Conservation (phyloP, 1,284 basidiomycete genomes). For the Cutaneotrichosporon cutaneum region DNA sequence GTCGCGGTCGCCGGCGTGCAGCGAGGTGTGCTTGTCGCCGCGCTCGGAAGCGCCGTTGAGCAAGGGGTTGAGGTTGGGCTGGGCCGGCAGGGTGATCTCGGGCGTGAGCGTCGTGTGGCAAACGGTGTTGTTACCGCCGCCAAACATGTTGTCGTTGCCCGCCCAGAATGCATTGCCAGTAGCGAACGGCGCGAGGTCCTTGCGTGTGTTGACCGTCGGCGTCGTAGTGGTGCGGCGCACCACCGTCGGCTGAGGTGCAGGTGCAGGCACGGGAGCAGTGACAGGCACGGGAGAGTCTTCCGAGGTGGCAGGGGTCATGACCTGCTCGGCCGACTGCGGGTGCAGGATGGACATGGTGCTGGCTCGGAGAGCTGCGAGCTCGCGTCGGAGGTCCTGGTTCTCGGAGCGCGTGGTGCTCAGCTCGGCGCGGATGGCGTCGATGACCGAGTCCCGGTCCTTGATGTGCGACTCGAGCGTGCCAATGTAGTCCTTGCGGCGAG, state of each 20-base stretch:
- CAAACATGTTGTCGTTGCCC: constrained; percentile 49
- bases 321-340: constrained; percentile 43
- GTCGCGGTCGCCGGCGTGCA: constrained; percentile 43
- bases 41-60: constrained; percentile 56
- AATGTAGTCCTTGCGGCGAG: constrained; percentile 93
- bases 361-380: constrained; percentile 79
- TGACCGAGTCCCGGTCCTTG: constrained; percentile 83
- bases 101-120: constrained; percentile 82
- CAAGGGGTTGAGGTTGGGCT: constrained; percentile 75
- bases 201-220: constrained; percentile 70
- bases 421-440: constrained; percentile 83
- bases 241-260: constrained; percentile 16
- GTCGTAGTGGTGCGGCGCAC: constrained; percentile 26
- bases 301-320: not conserved
- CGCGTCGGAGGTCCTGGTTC: constrained; percentile 77
- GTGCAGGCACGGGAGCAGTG: not conserved
- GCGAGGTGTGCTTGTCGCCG: constrained; percentile 24
- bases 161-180: constrained; percentile 69
- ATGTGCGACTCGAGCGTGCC: constrained; percentile 89
- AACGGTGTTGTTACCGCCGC: constrained; percentile 69
- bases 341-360: constrained; percentile 54
- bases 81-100: constrained; percentile 53
- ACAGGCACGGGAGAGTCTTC: not conserved
- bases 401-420: constrained; percentile 74
- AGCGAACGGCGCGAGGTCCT: constrained; percentile 62